Percentiles rank a stretch among this genome's conserved stretches.
These are phyloP conservation scores for Scheffersomyces titani DNA, from an alignment of 1,139 yeast genomes.

Conservation along the genomic window DNA sequence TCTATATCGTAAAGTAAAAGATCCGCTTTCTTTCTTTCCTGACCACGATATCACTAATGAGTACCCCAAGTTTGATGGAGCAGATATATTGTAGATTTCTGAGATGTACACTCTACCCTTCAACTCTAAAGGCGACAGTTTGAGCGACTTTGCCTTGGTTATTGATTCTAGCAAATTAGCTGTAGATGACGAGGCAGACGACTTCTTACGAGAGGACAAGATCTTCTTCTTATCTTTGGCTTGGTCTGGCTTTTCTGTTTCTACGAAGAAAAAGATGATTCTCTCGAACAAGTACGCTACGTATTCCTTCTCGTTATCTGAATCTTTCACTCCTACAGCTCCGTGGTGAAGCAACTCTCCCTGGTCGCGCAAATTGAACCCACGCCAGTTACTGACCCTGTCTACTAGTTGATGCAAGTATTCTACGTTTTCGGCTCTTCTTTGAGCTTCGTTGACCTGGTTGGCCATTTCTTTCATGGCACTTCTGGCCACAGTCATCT, in stretches of 20 bases:
- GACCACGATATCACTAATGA: slow-evolving; percentile 75
- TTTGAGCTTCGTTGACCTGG: slow-evolving; percentile 89
- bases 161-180: slow-evolving; percentile 40
- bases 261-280: slow-evolving; percentile 78
- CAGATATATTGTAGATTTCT: slow-evolving; percentile 58
- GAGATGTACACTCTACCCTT: slow-evolving; percentile 72
- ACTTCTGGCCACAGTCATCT: slow-evolving; percentile 66
- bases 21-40: slow-evolving; percentile 75
- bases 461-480: slow-evolving; percentile 71
- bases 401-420: slow-evolving; percentile 67
- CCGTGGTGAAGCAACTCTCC: slow-evolving; percentile 86
- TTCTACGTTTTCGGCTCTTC: slow-evolving; percentile 85
- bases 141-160: slow-evolving; percentile 29
- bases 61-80: slow-evolving; percentile 45
- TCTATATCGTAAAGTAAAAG: slow-evolving; percentile 66
- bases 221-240: slow-evolving; percentile 30
- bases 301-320: slow-evolving; percentile 83
- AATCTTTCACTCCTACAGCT: slow-evolving; percentile 71
- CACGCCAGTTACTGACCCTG: slow-evolving; percentile 89
- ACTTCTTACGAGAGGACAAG: slow-evolving; percentile 46
- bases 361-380: slow-evolving; percentile 78
- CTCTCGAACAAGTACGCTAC: slow-evolving; percentile 87
- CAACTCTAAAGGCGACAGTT: slow-evolving; percentile 45
- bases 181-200: slow-evolving; percentile 32
- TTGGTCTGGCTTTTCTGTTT: slow-evolving; percentile 27